Evolutionary conservation across 805 yeast genomes (phyloP).

Genomic region (Lipomyces oligophaga): DNA sequence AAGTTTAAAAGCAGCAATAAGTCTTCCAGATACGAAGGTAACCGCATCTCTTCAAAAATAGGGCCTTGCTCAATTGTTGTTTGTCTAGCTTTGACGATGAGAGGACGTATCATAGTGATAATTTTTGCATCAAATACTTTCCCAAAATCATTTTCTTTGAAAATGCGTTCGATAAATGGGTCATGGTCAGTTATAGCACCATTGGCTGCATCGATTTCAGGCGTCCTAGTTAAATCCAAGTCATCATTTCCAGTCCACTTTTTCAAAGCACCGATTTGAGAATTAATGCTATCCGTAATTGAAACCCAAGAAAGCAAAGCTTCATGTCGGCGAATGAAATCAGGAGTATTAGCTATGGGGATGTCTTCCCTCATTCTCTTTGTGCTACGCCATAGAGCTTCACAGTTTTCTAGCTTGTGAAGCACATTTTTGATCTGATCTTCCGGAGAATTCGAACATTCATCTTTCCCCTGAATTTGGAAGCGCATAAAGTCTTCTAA

Average conservation of each 20-base stretch:
- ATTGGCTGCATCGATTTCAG: constrained; percentile 36
- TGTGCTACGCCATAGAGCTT: constrained; percentile 72
- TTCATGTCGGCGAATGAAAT: constrained; percentile 62
- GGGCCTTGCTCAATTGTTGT: constrained; percentile 61
- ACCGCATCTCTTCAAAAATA: constrained; percentile 59
- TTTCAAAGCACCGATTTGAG: constrained; percentile 57
- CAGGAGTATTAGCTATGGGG: constrained; percentile 61
- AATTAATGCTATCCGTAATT: constrained; percentile 62
- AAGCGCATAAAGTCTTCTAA: constrained; percentile 66
- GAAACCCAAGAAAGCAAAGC: constrained; percentile 83
- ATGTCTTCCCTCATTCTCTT: constrained; percentile 77
- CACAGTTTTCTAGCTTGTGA: constrained; percentile 59
- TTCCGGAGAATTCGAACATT: constrained; percentile 31
- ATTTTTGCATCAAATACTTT: constrained; percentile 65
- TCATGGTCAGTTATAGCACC: constrained; percentile 56
- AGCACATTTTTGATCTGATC: constrained; percentile 55
- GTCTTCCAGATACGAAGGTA: constrained; percentile 68
- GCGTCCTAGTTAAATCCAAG: constrained; percentile 52
- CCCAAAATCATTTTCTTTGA: constrained; percentile 55
- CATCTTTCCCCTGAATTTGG: constrained; percentile 48
- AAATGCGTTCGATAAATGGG: constrained; percentile 74
- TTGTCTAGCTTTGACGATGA: constrained; percentile 77
- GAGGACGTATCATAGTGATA: constrained; percentile 66
- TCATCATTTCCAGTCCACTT: constrained; percentile 84
- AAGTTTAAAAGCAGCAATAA: constrained; percentile 65